Evolutionary conservation across 2,329 filamentous ascomycete genomes (phyloP), one percentile per base, ranked within the genome.

Genomic region (Fusarium sp.): DNA sequence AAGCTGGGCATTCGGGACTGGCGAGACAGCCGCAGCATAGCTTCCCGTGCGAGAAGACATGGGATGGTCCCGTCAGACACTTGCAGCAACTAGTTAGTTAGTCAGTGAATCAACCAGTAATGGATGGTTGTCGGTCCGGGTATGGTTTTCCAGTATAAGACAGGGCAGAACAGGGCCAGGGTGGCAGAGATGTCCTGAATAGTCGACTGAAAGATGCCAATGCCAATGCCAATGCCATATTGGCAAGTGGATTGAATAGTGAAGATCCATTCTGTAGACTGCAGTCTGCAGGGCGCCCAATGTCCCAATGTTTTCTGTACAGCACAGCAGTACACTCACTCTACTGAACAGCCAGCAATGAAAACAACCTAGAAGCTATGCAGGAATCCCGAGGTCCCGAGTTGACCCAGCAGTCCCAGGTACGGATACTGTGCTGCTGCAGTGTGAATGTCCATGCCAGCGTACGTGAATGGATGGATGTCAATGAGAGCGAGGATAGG

Each of bases 1-100:
- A 53, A 49, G 44, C 34, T 52, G 49, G 42, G 32, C n/a, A 63
- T 30, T 63, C 44, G 50, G 22, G 46, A 58, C 57, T 59, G 63
- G 51, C 68, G 63, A 59, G 59, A 64, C 68, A 70, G 63, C 63
- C 67, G 57, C 67, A 68, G 27, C 58, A 49, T 47, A 53, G 34
- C 42, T 27, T 25, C 24, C 45, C 42, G 32, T 24, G 18, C n/a
- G 42, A 38, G 18, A 42, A 25, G 29, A 40, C 38, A 63, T 46
- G 50, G 60, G 40, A 64, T 25, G 47, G 34, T 46, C 27, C 59
- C 24, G 34, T 63, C 38, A 42, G 50, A 53, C 16, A 25, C 18
- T 25, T 44, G 22, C 42, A 44, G 22, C n/a, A 29, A 52, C 40
- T 43, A 38, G 22, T 52, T 27, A 16, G 49, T 53, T 29, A 20